These are phyloP conservation scores for Drechslerella coelobrocha DNA, from an alignment of 2,329 filamentous ascomycete species.

Conservation along the genomic window DNA sequence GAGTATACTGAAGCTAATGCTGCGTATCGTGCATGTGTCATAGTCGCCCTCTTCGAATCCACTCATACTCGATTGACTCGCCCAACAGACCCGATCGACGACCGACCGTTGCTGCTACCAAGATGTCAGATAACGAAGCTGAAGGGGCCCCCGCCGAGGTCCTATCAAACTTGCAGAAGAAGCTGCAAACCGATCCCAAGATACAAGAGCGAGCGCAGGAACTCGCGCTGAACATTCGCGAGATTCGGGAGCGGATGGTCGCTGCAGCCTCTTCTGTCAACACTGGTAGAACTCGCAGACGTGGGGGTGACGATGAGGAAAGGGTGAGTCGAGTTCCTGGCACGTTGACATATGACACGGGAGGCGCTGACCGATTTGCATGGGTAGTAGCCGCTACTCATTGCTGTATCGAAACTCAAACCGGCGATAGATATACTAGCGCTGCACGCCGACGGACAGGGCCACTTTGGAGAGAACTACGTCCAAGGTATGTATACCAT, in stretches of 20 bases:
- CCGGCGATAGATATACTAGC: conserved; percentile 88
- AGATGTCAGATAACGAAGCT: conserved; percentile 35
- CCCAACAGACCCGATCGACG: too few species aligned
- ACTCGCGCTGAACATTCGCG: conserved; percentile 21
- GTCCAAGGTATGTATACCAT: conserved; percentile 63
- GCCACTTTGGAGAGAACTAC: conserved; percentile 97
- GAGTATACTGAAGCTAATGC: too few species aligned
- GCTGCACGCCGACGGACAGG: conserved; percentile 71
- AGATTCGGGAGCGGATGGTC: conserved; percentile 23
- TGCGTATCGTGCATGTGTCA: too few species aligned
- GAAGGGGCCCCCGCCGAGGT: conserved; percentile 10
- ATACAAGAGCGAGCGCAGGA: conserved; percentile 24
- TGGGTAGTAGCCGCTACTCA: conserved; percentile 62
- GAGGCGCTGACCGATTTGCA: neutral
- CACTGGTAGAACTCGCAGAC: conserved; percentile 4
- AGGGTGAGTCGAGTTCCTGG: conserved; percentile 7
- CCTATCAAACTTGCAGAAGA: conserved; percentile 11
- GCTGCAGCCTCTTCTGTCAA: conserved; percentile 1
- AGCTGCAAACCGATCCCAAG: conserved; percentile 7
- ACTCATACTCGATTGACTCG: too few species aligned
- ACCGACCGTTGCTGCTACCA: too few species aligned
- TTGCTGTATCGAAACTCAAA: conserved; percentile 96
- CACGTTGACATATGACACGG: neutral
- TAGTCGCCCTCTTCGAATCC: too few species aligned
- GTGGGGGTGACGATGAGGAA: conserved; percentile 16